Evolutionary conservation across 257 asterid genomes (phyloP).

Genomic region (Anisodus acutangulus): DNA sequence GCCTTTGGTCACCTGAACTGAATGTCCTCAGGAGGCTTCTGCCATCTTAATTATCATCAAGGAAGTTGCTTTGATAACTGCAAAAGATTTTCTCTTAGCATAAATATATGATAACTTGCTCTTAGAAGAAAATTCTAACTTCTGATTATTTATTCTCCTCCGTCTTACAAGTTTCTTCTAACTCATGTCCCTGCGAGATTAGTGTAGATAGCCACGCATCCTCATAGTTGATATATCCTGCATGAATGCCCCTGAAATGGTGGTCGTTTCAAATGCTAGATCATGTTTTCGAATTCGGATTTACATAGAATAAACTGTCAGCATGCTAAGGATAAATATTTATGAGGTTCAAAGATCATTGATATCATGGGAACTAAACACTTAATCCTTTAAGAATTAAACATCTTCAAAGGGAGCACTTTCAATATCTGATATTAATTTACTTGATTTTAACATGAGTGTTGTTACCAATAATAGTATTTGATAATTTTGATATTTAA

Average conservation of each 20-base stretch:
- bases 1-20: background rate
- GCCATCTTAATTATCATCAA: background rate
- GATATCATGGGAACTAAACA: slow-evolving; percentile 28
- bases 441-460: no score
- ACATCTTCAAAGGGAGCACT: no score
- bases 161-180: background rate
- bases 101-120: background rate
- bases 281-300: background rate
- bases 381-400: slow-evolving; percentile 48
- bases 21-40: background rate
- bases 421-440: no score
- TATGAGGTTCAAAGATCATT: slow-evolving; percentile 52
- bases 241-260: background rate
- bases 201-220: background rate
- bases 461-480: no score
- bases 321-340: slow-evolving; percentile 42
- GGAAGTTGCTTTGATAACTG: background rate
- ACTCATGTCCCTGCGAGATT: background rate
- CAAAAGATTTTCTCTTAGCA: background rate
- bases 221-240: background rate
- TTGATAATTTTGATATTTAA: no score
- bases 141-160: background rate
- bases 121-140: background rate
- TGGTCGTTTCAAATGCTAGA: slow-evolving; percentile 13
- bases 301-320: no score